These are phyloP conservation scores for Corymbia maculata DNA, from an alignment of 345 rosid species.

Conservation along the genomic window DNA sequence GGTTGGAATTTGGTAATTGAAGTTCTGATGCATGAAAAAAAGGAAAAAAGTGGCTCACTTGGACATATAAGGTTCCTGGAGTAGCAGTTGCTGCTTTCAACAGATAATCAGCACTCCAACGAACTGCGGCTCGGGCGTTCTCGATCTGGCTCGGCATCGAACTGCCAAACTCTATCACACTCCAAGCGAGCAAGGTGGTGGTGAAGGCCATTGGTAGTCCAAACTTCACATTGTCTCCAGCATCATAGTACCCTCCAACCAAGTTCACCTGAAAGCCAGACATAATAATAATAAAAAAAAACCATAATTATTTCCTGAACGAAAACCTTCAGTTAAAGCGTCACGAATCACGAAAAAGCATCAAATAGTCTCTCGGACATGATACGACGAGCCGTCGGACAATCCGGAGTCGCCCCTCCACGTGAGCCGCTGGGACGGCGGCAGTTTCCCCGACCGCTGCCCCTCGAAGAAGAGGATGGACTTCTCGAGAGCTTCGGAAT, in stretches of 20 bases:
- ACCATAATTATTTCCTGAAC: background rate
- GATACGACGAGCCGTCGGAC: conserved; percentile 46
- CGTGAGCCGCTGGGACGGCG: conserved; percentile 29
- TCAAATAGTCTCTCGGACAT: conserved; percentile 11
- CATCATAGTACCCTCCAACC: conserved; percentile 75
- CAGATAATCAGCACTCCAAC: conserved; percentile 73
- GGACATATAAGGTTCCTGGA: conserved; percentile 50
- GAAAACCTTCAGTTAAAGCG: background rate
- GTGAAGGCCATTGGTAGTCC: conserved; percentile 82
- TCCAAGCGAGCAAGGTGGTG: conserved; percentile 61
- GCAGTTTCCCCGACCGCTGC: conserved; percentile 62
- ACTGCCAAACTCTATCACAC: conserved; percentile 61
- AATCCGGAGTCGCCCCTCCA: conserved; percentile 65
- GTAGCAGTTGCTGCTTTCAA: conserved; percentile 50
- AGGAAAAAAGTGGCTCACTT: conserved; percentile 20
- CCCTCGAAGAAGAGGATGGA: conserved; percentile 74
- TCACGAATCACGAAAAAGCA: background rate
- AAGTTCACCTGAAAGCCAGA: conserved; percentile 40
- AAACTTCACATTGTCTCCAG: conserved; percentile 75
- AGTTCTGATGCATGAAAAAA: background rate
- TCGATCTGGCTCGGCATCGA: conserved; percentile 39
- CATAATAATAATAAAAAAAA: too few species aligned
- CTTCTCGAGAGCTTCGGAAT: conserved; percentile 45
- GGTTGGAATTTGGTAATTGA: background rate
- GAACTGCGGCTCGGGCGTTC: conserved; percentile 45